These are phyloP conservation scores for Trichoderma sp. DNA, from an alignment of 2,329 filamentous ascomycete genomes.

Conservation along the genomic window DNA sequence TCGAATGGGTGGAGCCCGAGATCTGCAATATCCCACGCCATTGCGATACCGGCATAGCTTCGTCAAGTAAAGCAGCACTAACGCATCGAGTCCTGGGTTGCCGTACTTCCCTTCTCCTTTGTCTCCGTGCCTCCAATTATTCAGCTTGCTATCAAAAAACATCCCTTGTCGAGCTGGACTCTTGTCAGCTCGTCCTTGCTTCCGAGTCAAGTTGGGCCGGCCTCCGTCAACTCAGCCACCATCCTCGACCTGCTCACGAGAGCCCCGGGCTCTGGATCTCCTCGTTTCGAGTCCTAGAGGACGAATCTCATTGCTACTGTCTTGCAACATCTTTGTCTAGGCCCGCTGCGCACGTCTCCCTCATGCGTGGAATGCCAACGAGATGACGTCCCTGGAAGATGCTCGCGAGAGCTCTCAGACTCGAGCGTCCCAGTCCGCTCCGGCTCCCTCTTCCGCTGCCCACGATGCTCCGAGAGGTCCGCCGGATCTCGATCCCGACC, in stretches of 20 bases:
- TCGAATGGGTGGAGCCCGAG: conserved; percentile 18
- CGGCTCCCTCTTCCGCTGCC: conserved; percentile 20
- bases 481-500: conserved; percentile 21
- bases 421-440: conserved; percentile 25
- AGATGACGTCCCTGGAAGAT: conserved; percentile 35
- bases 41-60: conserved; percentile 21
- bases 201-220: background rate
- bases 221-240: background rate
- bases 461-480: conserved; percentile 24
- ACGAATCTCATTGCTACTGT: background rate
- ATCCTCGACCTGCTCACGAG: background rate
- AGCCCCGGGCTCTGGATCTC: background rate
- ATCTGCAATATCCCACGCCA: conserved; percentile 19
- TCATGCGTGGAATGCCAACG: conserved; percentile 23
- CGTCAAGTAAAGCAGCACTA: conserved; percentile 17
- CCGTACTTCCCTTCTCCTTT: conserved; percentile 14
- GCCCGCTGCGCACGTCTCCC: background rate
- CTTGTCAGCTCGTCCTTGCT: background rate
- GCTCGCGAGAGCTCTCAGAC: conserved; percentile 30
- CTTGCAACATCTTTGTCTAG: background rate
- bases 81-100: conserved; percentile 5
- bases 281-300: background rate
- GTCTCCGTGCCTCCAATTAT: background rate
- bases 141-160: background rate
- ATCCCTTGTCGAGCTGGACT: background rate